Conservation (phyloP, 106 monocot genomes). For the Acorus gramineus region DNA sequence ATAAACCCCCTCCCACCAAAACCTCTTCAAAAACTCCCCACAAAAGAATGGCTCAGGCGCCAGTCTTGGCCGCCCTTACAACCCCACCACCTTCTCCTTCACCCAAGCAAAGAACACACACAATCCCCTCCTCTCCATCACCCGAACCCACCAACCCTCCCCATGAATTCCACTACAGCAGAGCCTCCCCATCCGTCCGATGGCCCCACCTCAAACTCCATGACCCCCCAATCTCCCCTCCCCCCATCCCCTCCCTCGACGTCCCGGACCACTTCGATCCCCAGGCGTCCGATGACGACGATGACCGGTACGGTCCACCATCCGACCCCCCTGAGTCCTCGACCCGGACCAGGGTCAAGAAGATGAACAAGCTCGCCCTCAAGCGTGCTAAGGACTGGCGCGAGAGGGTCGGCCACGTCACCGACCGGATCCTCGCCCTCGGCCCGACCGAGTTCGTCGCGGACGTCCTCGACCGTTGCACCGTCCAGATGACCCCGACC, state of each 20-base stretch:
- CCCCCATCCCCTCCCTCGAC: conserved; percentile 3
- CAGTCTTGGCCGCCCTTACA: no score
- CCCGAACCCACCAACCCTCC: conserved; percentile 1
- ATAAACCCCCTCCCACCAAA: no score
- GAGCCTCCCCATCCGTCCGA: conserved; percentile 65
- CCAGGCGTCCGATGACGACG: neutral
- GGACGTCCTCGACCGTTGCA: conserved; percentile 53
- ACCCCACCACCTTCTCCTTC: conserved; percentile 2
- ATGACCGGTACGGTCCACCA: neutral
- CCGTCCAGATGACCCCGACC: conserved; percentile 68
- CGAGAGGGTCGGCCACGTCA: conserved; percentile 44
- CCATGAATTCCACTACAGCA: conserved; percentile 44
- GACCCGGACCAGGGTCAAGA: conserved; percentile 49
- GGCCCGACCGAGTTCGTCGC: conserved; percentile 42
- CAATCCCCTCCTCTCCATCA: neutral
- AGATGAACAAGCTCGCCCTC: conserved; percentile 79
- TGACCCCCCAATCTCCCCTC: conserved; percentile 3
- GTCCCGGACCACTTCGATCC: neutral
- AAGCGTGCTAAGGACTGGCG: conserved; percentile 93
- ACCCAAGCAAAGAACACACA: no score
- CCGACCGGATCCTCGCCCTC: conserved; percentile 62
- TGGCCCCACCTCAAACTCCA: conserved; percentile 68
- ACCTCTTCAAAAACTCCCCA: no score
- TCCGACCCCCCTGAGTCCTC: conserved; percentile 26
- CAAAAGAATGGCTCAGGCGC: no score